Base-by-base conservation (phyloP, 208 protist species). In the Crithidia thermophila region DNA sequence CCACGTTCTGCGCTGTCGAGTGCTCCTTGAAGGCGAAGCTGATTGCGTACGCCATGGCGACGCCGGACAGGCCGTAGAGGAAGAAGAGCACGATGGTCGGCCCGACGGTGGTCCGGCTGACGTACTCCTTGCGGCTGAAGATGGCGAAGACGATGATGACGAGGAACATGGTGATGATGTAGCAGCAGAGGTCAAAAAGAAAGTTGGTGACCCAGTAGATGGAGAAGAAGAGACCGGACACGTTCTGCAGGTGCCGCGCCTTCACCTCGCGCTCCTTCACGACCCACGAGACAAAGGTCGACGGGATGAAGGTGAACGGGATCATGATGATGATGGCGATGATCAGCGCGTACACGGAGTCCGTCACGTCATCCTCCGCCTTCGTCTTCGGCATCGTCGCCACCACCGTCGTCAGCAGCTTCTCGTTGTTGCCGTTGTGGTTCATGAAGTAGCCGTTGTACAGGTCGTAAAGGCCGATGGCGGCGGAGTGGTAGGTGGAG, bases 201-300 rank as follows among this genome's bases (percentile, higher is more conserved):
- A 88, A 93, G 71, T 91, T 95, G 6, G 87, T 67, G 13, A 89
- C 13, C 86, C 84, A 91, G 75, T 94, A 94, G 4, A 88, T 43
- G 68, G 60, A 67, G 57, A 82, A 79, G 57, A 69, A 70, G 37
- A 91, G 60, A 14, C 84, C 89, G 7, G 82, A 88, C 14, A 94
- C 73, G 57, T 79, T 84, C 78, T 92, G 83, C 63, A 91, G 67
- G 55, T 92, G 82, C 23, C 75, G 76, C 21, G 84, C 73, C 66
- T 83, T 90, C 56, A 64, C 80, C 67, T 90, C 72, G 11, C 84
- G 82, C 72, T 93, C 90, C 81, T 82, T 92, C 49, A 96, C 88
- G 10, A 93, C 52, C 79, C 84, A 94, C 21, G 72, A 57, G 3
- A 96, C 78, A 34, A 80, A 77, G 36, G 76, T 90, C 18, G 82